A percentile compares a stretch with the other conserved stretches of the same genome.
These are phyloP conservation scores for Aspergillus novoparasiticus DNA, from an alignment of 2,329 filamentous ascomycete species.

Conservation along the genomic window DNA sequence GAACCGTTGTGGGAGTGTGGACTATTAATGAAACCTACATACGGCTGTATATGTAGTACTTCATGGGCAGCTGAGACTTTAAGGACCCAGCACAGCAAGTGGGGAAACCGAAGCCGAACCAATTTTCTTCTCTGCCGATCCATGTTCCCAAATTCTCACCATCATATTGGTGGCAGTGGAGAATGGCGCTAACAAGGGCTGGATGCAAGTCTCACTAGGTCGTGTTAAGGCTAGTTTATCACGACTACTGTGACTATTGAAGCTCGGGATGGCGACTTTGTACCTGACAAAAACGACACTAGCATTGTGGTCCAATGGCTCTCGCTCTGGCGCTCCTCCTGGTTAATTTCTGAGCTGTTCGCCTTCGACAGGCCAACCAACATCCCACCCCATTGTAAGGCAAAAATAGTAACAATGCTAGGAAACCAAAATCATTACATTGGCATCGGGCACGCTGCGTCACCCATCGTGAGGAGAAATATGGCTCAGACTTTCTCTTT, in stretches of 20 bases:
- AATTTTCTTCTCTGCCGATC: slow-evolving; percentile 4
- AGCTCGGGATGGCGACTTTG: not conserved
- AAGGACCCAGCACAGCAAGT: not conserved
- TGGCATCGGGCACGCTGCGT: not conserved
- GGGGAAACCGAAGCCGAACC: not conserved
- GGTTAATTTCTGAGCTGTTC: not conserved
- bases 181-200: slow-evolving; percentile 5
- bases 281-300: not conserved
- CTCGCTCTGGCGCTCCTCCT: not conserved
- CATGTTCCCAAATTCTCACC: slow-evolving; percentile 7
- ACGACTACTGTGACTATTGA: not conserved
- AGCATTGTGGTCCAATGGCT: not conserved
- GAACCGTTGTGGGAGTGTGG: not conserved
- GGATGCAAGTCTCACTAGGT: slow-evolving; percentile 14
- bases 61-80: not conserved
- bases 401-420: not conserved
- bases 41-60: slow-evolving; percentile 1
- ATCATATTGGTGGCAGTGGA: not conserved
- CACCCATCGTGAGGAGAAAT: not conserved
- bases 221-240: not conserved
- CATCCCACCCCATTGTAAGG: not conserved
- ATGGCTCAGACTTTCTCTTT: too few species aligned
- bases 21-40: not conserved
- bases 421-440: not conserved
- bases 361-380: not conserved